Evolutionary conservation across 345 rosid genomes (phyloP).

Genomic region (Combretum micranthum): DNA sequence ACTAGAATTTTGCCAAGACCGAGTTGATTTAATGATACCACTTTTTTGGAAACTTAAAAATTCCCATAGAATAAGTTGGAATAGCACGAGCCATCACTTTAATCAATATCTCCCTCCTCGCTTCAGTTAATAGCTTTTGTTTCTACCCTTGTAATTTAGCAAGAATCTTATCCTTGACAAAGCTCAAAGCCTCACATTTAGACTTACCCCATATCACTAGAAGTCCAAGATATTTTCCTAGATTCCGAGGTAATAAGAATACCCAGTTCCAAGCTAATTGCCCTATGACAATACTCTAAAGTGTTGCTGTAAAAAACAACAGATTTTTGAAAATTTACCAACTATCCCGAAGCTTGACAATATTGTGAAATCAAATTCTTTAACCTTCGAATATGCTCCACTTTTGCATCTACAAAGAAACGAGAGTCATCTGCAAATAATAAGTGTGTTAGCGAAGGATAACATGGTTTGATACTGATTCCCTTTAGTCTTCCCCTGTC

Average conservation of each 20-base stretch:
- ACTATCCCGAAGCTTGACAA: background rate
- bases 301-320: background rate
- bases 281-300: too few relatives aligned
- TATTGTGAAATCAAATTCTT: background rate
- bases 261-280: too few relatives aligned
- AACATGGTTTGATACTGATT: background rate
- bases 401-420: background rate
- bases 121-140: background rate
- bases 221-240: background rate
- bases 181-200: background rate
- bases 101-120: background rate
- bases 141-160: background rate
- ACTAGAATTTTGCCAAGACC: too few relatives aligned
- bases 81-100: background rate
- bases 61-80: background rate
- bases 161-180: background rate
- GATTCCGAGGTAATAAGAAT: background rate
- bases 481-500: background rate
- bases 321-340: background rate
- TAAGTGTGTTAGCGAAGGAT: background rate
- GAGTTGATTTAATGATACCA: background rate
- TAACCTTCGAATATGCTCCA: background rate
- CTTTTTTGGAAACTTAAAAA: background rate
- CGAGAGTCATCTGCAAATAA: background rate
- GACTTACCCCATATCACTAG: background rate